These are phyloP conservation scores for Xylariaceae sp. DNA, from an alignment of 2,329 filamentous ascomycete species.

Conservation along the genomic window DNA sequence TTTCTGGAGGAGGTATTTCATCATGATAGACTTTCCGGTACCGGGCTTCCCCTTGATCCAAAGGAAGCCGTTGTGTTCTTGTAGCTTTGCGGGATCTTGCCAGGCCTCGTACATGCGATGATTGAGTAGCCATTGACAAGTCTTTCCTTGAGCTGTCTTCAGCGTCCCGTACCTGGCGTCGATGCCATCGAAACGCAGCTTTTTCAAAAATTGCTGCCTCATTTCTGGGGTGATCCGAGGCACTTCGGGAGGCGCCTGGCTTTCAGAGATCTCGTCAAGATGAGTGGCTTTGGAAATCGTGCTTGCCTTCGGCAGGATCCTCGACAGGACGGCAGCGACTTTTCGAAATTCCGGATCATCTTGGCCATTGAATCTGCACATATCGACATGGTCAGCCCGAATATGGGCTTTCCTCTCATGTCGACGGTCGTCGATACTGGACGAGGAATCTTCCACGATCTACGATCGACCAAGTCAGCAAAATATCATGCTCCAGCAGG, in stretches of 20 bases:
- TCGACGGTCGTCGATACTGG: conserved; percentile 2
- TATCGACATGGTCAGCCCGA: conserved; percentile 6
- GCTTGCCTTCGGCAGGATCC: background rate
- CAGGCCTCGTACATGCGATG: conserved; percentile 29
- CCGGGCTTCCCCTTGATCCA: conserved; percentile 30
- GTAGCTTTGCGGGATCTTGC: conserved; percentile 21
- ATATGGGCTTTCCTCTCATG: conserved; percentile 8
- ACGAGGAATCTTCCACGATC: conserved; percentile 8
- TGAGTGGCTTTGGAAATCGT: too few species aligned
- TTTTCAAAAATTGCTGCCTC: conserved; percentile 1
- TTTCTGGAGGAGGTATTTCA: conserved; percentile 30
- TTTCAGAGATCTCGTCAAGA: too few species aligned
- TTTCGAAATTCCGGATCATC: conserved; percentile 7
- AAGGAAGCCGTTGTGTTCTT: conserved; percentile 17
- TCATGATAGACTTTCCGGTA: conserved; percentile 31
- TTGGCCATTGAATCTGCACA: conserved; percentile 5
- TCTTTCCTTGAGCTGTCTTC: conserved; percentile 24
- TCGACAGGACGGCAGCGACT: conserved; percentile 2
- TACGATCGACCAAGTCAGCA: too few species aligned
- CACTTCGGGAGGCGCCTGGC: too few species aligned
- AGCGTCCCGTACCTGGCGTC: conserved; percentile 29
- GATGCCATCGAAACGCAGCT: conserved; percentile 16
- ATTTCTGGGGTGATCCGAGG: conserved; percentile 1
- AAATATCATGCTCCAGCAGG: background rate
- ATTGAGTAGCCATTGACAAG: conserved; percentile 34